Base-by-base conservation (phyloP, 2,329 filamentous ascomycete genomes). In the Kalaharituber pfeilii region DNA sequence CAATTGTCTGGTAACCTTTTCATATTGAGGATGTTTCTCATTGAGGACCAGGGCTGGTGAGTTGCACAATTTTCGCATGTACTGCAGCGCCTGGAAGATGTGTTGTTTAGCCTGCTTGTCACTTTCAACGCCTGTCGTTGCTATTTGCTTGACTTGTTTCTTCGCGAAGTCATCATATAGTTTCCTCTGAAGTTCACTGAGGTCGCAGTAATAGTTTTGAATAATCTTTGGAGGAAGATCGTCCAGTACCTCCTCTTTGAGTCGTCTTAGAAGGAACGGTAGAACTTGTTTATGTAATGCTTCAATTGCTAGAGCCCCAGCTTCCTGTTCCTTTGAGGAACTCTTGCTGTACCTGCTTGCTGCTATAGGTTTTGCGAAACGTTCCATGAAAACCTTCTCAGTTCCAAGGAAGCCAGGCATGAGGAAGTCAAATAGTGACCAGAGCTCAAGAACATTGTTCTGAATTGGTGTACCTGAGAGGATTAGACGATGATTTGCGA, bases 1-100 rank as follows among this genome's bases (percentile, higher is more conserved):
- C 20, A 98, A 76, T 62, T 87, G 79, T 51, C 78, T 79, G 67
- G 94, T 87, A 3, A 88, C 89, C 18, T 88, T 82, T 15, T 86
- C 84, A 67, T 94, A 98, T 59, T 91, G 79, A 66, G 83, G 86
- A 69, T 94, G 89, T 18, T 81, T 86, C 52, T 91, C 87, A 66
- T 95, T 96, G 75, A 98, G 86, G 8, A 98, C 91, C 60, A 98
- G 75, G 0, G 91, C 87, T 0, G 91, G 91, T 2, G 91, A 95
- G 67, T 98, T 98, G 76, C 91, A 98, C 5, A 98, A 78, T 71
- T 96, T 96, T 57, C 93, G 86, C 93, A 98, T 98, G 70, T 98
- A 98, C 67, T 98, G 93, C 45, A 98, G 71, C 3, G 93, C 91
- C 68, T 96, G 89, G 82, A 98, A 98, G 62, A 98, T 98, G 68